Evolutionary conservation across 108 stramenopile genomes (phyloP).

Genomic region (Cylindrotheca closterium): DNA sequence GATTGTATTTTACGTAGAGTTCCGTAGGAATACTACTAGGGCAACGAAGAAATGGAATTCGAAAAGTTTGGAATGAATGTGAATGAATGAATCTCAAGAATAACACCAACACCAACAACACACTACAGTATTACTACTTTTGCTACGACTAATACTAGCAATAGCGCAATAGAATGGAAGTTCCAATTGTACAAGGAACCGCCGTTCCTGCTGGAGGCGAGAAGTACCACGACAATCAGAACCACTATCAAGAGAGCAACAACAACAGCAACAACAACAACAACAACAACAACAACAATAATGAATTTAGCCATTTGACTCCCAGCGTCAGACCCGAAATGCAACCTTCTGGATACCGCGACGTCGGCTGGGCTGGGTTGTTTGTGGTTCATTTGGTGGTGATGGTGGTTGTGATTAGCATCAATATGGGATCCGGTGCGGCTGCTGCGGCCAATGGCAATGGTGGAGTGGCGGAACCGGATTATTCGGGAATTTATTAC

Average conservation of each 20-base stretch:
- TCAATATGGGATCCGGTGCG: conserved; percentile 12
- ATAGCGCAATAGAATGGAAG: no score
- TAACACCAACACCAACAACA: no score
- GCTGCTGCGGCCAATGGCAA: conserved; percentile 9
- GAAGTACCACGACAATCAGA: not conserved
- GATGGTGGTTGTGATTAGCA: conserved; percentile 31
- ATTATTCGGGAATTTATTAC: conserved; percentile 23
- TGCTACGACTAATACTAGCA: no score
- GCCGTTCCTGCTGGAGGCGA: conserved; percentile 15
- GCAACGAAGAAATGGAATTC: no score
- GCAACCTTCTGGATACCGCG: conserved; percentile 34
- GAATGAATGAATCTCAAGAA: no score
- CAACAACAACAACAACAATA: not conserved
- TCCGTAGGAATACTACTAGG: no score
- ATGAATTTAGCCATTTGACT: not conserved
- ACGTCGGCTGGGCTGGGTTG: conserved; percentile 48
- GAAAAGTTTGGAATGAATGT: conserved; percentile 24
- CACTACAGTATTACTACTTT: no score
- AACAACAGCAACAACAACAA: not conserved
- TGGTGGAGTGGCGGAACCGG: conserved; percentile 18
- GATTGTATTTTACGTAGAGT: no score
- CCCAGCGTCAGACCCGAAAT: not conserved
- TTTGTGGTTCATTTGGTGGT: conserved; percentile 62
- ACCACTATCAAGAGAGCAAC: conserved; percentile 1
- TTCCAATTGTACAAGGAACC: conserved; percentile 51